Conservation (phyloP, 2,329 filamentous ascomycete genomes). For the Cercospora sp. region DNA sequence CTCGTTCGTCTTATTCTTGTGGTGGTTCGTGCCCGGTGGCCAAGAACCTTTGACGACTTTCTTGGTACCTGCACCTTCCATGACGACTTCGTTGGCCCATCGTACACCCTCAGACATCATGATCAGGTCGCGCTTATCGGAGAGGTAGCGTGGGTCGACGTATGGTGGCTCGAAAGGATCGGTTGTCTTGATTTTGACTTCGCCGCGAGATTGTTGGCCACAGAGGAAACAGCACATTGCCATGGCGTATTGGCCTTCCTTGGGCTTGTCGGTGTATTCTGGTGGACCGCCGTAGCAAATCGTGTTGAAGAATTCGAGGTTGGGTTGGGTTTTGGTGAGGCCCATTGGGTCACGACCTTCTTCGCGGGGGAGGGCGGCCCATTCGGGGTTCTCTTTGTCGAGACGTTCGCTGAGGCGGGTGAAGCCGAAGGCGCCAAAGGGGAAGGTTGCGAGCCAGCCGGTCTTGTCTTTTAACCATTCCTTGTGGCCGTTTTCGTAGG, state of each 20-base stretch:
- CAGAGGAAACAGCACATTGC: slow-evolving; percentile 61
- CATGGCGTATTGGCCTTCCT: slow-evolving; percentile 58
- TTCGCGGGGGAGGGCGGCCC: slow-evolving; percentile 49
- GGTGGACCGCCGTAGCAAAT: slow-evolving; percentile 64
- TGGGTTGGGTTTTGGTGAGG: slow-evolving; percentile 57
- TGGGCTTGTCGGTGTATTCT: slow-evolving; percentile 57
- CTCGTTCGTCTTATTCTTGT: slow-evolving; percentile 55
- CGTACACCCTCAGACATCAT: slow-evolving; percentile 61
- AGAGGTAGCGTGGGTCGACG: slow-evolving; percentile 61
- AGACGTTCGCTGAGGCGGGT: slow-evolving; percentile 63
- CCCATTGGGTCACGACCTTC: slow-evolving; percentile 64
- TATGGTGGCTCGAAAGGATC: slow-evolving; percentile 56
- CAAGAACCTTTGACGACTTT: slow-evolving; percentile 62
- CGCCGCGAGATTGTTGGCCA: slow-evolving; percentile 58
- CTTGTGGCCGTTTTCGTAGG: slow-evolving; percentile 52
- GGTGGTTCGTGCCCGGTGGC: slow-evolving; percentile 55
- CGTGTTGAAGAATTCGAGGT: slow-evolving; percentile 64
- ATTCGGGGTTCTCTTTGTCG: slow-evolving; percentile 53
- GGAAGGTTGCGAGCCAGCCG: slow-evolving; percentile 61
- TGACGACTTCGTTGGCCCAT: slow-evolving; percentile 62
- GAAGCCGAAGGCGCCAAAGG: slow-evolving; percentile 64
- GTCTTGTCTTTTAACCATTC: slow-evolving; percentile 61
- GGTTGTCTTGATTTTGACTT: slow-evolving; percentile 52
- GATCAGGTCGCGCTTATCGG: slow-evolving; percentile 59
- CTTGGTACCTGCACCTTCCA: slow-evolving; percentile 59